phyloP scores from a whole-genome alignment of 441 rosid species.

The Gossypium trilobum region DNA sequence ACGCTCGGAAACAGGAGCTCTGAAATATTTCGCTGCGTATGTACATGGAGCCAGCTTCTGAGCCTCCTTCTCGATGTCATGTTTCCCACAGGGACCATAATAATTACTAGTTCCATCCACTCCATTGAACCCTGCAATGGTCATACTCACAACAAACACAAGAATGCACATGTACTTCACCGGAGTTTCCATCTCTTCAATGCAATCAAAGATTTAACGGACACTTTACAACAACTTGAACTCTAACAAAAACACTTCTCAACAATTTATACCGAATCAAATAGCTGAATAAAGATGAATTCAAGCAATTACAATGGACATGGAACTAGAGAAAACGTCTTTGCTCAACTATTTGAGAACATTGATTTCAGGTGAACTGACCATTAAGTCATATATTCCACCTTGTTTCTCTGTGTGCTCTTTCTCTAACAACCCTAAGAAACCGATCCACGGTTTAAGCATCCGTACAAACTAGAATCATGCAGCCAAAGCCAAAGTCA shows the following conservation, averaged over 20 bases:
- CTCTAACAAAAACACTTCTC: not conserved
- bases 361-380: not conserved
- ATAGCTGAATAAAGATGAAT: not conserved
- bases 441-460: not conserved
- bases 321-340: not conserved
- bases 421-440: not conserved
- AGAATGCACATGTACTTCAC: conserved; percentile 29
- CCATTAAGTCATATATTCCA: not conserved
- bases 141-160: conserved; percentile 28
- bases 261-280: not conserved
- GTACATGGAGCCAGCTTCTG: conserved; percentile 71
- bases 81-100: conserved; percentile 39
- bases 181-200: conserved; percentile 30
- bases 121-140: conserved; percentile 26
- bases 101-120: conserved; percentile 16
- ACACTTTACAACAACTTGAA: not conserved
- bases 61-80: conserved; percentile 66
- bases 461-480: not conserved
- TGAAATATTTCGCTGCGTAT: conserved; percentile 41
- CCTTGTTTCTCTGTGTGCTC: not conserved
- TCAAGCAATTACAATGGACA: not conserved
- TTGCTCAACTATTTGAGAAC: not conserved
- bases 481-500: not conserved
- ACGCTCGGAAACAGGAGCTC: conserved; percentile 40
- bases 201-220: not conserved